Evolutionary conservation across 1,139 yeast species (phyloP), one percentile per base, ranked within the genome.

Genomic region (Saccharomyces hybrid): DNA sequence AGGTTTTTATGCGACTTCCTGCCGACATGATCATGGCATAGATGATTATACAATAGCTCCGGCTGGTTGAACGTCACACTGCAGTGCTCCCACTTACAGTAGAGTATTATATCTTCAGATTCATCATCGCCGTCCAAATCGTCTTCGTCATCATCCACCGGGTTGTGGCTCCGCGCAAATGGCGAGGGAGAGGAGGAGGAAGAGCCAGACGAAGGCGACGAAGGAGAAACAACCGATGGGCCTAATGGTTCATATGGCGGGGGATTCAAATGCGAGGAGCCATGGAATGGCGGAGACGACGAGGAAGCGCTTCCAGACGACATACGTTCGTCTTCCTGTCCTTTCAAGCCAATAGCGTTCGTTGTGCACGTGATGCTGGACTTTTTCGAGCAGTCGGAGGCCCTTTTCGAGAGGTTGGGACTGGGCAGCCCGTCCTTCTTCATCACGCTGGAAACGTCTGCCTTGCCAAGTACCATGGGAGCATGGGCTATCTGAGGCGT

Each of bases 11-110:
- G 85, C 23, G 89, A 83, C 70, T 90, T 89, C 63, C 97, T 78
- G 49, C 97, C 97, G 49, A 91, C 96, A 68, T 91, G 99, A 59
- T 78, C 84, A 67, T 88, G 90, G 71, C 98, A 91, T 57, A 91
- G 75, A 72, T 93, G 99, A 59, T 82, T 83, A 71, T 91, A 91
- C 54, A 91, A 77, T 23, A 76, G 65, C 63, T 88, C 95, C 0
- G 96, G 88, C 51, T 82, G 77, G 25, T 76, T 79, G 63, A 85
- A 88, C 16, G 77, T 66, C 48, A 72, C 68, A 11, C 62, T 60
- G 71, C 98, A 91, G 46, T 73, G 73, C 11, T 77, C 79, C 97
- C 97, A 90, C 64, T 80, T 78, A 73, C 97, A 90, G 26, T 64
- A 65, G 58, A 86, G 77, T 11, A 34, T 50, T 23, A 38, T 9